Conservation (phyloP, 2,329 filamentous ascomycete species). For the Diaporthe sp. region DNA sequence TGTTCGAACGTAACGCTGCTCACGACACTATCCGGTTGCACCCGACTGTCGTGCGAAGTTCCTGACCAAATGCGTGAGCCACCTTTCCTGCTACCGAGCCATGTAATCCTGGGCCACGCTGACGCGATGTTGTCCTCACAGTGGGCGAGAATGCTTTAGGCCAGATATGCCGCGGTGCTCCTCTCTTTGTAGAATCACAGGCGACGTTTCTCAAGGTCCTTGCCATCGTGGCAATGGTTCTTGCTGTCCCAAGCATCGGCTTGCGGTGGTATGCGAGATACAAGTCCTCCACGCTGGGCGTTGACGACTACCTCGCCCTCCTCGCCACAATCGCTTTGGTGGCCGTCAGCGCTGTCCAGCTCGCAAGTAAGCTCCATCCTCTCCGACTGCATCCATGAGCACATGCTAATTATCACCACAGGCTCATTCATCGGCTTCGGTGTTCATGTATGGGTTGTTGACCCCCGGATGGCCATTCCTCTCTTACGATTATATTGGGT, state of each 20-base stretch:
- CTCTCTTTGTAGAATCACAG: slow-evolving; percentile 16
- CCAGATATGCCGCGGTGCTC: slow-evolving; percentile 9
- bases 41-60: slow-evolving; percentile 16
- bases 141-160: not conserved
- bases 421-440: slow-evolving; percentile 23
- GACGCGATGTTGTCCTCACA: not conserved
- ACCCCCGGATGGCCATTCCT: slow-evolving; percentile 26
- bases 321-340: slow-evolving; percentile 13
- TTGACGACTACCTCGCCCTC: slow-evolving; percentile 29
- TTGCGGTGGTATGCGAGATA: slow-evolving; percentile 25
- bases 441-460: slow-evolving; percentile 25
- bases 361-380: not conserved
- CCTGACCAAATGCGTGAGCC: slow-evolving; percentile 22
- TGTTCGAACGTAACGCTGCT: slow-evolving; percentile 23
- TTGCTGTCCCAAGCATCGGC: slow-evolving; percentile 24
- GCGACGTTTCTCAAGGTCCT: slow-evolving; percentile 14
- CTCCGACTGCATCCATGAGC: too few relatives aligned
- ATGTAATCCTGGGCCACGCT: not conserved
- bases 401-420: not conserved
- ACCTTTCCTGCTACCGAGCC: not conserved
- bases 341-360: not conserved
- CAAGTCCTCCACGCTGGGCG: slow-evolving; percentile 22
- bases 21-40: slow-evolving; percentile 16
- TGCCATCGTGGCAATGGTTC: not conserved
- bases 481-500: slow-evolving; percentile 23